Evolutionary conservation across 2,329 filamentous ascomycete genomes (phyloP).

Genomic region (Aquanectria penicillioides): DNA sequence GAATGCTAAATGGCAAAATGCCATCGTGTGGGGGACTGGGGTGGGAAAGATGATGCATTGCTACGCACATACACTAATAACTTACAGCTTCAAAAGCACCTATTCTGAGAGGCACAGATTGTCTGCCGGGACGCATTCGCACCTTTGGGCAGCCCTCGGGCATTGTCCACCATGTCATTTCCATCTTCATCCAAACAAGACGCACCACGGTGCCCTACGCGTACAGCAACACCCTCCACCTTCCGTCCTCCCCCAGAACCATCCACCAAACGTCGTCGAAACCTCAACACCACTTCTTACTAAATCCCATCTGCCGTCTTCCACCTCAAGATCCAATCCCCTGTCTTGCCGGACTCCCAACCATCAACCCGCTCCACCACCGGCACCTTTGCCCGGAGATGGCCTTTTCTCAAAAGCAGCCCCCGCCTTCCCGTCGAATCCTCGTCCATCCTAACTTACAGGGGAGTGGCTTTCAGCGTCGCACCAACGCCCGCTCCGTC

Average conservation of each 20-base stretch:
- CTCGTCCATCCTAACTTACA: neutral
- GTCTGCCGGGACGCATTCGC: too few relatives aligned
- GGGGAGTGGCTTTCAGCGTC: constrained; percentile 9
- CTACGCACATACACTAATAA: neutral
- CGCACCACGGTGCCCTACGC: constrained; percentile 3
- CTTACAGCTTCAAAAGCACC: too few relatives aligned
- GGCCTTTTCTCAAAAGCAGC: too few relatives aligned
- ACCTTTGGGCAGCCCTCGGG: constrained; percentile 4
- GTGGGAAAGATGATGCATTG: constrained; percentile 4
- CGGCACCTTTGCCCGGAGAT: constrained; percentile 12
- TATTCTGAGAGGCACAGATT: too few relatives aligned
- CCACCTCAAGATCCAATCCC: constrained; percentile 1
- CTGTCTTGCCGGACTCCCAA: constrained; percentile 9
- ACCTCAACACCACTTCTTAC: constrained; percentile 1
- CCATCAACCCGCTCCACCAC: constrained; percentile 18
- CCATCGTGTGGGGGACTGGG: constrained; percentile 6
- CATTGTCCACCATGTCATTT: neutral
- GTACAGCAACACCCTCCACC: constrained; percentile 6
- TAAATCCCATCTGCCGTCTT: neutral
- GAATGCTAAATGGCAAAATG: neutral
- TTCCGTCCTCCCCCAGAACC: neutral
- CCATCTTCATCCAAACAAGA: constrained; percentile 1
- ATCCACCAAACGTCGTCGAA: neutral
- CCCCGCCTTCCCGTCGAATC: constrained; percentile 2
- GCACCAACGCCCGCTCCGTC: constrained; percentile 20